Evolutionary conservation across 805 yeast species (phyloP).

Genomic region (Candida maltosa): DNA sequence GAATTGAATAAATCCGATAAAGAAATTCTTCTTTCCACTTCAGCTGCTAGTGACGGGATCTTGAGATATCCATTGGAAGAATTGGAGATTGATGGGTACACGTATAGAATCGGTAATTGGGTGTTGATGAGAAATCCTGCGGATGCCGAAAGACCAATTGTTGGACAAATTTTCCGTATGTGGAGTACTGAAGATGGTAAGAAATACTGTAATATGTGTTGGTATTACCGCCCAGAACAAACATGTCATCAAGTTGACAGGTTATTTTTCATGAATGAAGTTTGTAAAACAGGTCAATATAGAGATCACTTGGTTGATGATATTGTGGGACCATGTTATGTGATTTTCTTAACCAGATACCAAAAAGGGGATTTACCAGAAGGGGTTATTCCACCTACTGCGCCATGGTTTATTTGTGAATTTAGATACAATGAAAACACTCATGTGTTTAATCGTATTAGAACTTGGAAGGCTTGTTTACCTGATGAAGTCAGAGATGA

Average conservation of each 20-base stretch:
- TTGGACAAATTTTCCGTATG: constrained; percentile 88
- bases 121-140: constrained; percentile 82
- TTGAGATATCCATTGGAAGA: constrained; percentile 79
- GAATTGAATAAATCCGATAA: constrained; percentile 82
- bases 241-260: constrained; percentile 92
- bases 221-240: constrained; percentile 98
- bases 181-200: constrained; percentile 88
- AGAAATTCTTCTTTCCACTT: constrained; percentile 50
- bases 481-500: constrained; percentile 92
- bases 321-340: constrained; percentile 90
- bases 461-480: constrained; percentile 98
- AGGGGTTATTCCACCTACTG: constrained; percentile 59
- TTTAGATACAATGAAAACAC: constrained; percentile 89
- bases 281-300: constrained; percentile 94
- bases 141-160: constrained; percentile 85
- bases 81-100: constrained; percentile 65
- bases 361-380: constrained; percentile 89
- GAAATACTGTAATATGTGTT: constrained; percentile 89
- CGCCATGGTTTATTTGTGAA: constrained; percentile 91
- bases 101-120: constrained; percentile 92
- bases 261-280: constrained; percentile 89
- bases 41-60: constrained; percentile 44
- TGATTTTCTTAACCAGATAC: constrained; percentile 89
- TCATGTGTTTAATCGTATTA: constrained; percentile 85
- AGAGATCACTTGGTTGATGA: constrained; percentile 90